Base-by-base conservation (phyloP, 495 filamentous ascomycete species). In the Talaromyces stipitatus region DNA sequence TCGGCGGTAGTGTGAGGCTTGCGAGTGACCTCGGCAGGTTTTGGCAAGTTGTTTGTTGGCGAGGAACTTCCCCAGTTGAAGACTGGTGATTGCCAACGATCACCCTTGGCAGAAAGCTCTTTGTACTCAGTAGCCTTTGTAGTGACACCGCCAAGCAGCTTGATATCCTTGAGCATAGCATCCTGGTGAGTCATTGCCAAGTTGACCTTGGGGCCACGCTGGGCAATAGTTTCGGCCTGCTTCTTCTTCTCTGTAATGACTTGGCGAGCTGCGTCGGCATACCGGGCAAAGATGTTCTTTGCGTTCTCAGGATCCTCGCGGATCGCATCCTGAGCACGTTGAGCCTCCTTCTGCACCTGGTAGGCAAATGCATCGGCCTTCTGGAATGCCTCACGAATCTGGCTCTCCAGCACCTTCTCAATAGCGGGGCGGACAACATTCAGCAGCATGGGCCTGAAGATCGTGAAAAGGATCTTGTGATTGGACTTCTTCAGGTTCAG, bases 61-160 rank as follows among this genome's bases (percentile, higher is more conserved):
- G 78, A 63, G 6, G 92, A 90, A n/a, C 71, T 77, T 53, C 94
- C 95, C 59, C 97, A 86, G 64, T 82, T 85, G 78, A 98, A 98
- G 64, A 98, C 84, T 28, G 95, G 91, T 27, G 87, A 92, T 74
- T 96, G 86, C 94, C 94, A 98, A 69, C 85, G 86, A 62, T 97
- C 87, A 50, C 95, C 94, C 79, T 90, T 91, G 54, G 76, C 74
- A 12, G 94, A 89, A 36, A 96, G 77, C 43, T 97, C 85, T 70
- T 85, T 90, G 78, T 92, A 97, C 70, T 96, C 89, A 54, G 92
- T 95, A 18, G 94, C 92, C 82, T 96, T 97, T 74, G 82, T 87
- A 55, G 88, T 90, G 69, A 96, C 92, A 58, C 91, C 91, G 54
- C 91, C 91, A 23, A 92, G 92, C 1, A 98, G 81, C 48, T 87